Evolutionary conservation across 257 asterid species (phyloP).

Genomic region (Anisodus acutangulus): DNA sequence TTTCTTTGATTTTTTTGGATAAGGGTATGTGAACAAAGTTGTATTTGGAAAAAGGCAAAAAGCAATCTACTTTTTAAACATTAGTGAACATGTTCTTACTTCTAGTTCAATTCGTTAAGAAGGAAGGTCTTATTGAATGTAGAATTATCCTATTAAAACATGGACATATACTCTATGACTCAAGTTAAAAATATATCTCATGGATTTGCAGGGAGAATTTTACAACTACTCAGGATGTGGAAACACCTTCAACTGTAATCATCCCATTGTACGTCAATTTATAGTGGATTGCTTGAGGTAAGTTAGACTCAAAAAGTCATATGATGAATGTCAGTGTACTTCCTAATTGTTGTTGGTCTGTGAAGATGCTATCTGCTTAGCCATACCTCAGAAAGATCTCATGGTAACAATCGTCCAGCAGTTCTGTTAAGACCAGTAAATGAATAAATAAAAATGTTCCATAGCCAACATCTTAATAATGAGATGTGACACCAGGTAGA

Average conservation of each 20-base stretch:
- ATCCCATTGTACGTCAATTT: conserved; percentile 87
- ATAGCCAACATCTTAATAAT: not conserved
- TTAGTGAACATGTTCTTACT: not conserved
- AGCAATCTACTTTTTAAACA: not conserved
- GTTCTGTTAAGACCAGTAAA: conserved; percentile 3
- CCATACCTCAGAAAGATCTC: conserved; percentile 14
- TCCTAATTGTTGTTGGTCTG: not conserved
- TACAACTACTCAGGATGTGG: conserved; percentile 99
- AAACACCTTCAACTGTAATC: conserved; percentile 97
- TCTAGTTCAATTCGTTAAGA: not conserved
- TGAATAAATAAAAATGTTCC: not conserved
- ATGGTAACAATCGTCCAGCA: not conserved
- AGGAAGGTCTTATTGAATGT: not conserved
- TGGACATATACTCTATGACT: conserved; percentile 23
- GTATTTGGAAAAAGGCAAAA: conserved; percentile 10
- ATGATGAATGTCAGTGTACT: not conserved
- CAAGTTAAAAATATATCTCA: conserved; percentile 10
- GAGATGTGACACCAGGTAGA: not conserved
- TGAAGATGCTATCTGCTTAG: not conserved
- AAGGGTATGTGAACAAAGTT: not conserved
- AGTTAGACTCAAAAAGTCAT: conserved; percentile 51
- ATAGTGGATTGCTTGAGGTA: conserved; percentile 93
- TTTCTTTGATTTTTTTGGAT: not conserved
- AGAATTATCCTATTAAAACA: conserved; percentile 19
- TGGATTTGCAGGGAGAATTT: conserved; percentile 80